phyloP scores from a whole-genome alignment of 2,329 filamentous ascomycete species.

The Phoma sp. region DNA sequence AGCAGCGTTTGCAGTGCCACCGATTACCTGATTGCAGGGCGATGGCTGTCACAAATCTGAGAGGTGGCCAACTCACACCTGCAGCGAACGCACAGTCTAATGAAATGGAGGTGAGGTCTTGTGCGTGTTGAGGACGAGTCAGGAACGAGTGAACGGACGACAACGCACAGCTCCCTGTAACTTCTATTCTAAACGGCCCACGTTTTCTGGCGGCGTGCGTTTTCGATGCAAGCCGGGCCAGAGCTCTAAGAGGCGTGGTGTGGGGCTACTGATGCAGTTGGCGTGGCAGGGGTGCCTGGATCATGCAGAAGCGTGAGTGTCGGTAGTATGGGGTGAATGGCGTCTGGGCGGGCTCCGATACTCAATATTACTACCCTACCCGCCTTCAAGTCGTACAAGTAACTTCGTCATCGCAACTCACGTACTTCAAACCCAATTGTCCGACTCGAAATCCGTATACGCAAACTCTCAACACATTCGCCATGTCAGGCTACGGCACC shows the following conservation, averaged over 20 bases:
- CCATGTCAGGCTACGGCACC: conserved; percentile 45
- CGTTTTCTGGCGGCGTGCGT: conserved; percentile 47
- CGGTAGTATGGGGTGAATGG: conserved; percentile 50
- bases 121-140: conserved; percentile 37
- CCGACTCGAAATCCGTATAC: conserved; percentile 22
- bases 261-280: conserved; percentile 48
- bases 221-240: conserved; percentile 42
- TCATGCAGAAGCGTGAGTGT: conserved; percentile 41
- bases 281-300: conserved; percentile 39
- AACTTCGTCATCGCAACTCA: conserved; percentile 23
- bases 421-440: conserved; percentile 23
- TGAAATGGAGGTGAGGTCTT: conserved; percentile 37
- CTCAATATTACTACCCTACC: conserved; percentile 42
- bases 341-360: conserved; percentile 42
- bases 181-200: conserved; percentile 45
- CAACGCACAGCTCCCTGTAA: conserved; percentile 48
- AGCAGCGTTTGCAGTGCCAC: conserved; percentile 23
- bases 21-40: conserved; percentile 25
- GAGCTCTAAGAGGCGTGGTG: conserved; percentile 37
- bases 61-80: conserved; percentile 40
- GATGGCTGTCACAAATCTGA: conserved; percentile 25
- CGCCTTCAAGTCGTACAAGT: conserved; percentile 13
- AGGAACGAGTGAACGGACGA: conserved; percentile 48
- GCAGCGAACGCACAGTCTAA: conserved; percentile 34
- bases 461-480: conserved; percentile 26